These are phyloP conservation scores for Cucurbitaria berberidis DNA, from an alignment of 2,329 filamentous ascomycete species.

Conservation along the genomic window DNA sequence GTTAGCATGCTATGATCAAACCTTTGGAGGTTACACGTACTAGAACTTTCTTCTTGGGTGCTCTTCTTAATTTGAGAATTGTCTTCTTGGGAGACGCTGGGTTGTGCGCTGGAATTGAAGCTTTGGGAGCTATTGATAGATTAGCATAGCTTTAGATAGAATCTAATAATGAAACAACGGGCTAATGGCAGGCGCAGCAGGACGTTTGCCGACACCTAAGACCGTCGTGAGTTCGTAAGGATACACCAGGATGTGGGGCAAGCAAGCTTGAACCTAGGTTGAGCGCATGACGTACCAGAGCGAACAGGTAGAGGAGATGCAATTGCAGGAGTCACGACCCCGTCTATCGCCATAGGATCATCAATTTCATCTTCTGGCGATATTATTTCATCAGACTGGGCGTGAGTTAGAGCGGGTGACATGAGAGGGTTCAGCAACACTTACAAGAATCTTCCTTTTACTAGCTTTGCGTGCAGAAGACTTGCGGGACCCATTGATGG, in stretches of 20 bases:
- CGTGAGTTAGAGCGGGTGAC: slow-evolving; percentile 4
- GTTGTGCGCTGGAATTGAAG: slow-evolving; percentile 8
- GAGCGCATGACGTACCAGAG: slow-evolving; percentile 31
- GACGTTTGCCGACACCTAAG: neutral
- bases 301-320: slow-evolving; percentile 31
- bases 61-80: slow-evolving; percentile 29
- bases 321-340: slow-evolving; percentile 16
- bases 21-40: slow-evolving; percentile 19
- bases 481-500: slow-evolving; percentile 32
- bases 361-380: slow-evolving; percentile 40
- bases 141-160: slow-evolving; percentile 1
- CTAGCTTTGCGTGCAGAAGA: slow-evolving; percentile 32
- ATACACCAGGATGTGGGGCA: slow-evolving; percentile 1
- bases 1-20: slow-evolving; percentile 12
- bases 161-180: neutral
- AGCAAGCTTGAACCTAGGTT: slow-evolving; percentile 7
- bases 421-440: slow-evolving; percentile 6
- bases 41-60: slow-evolving; percentile 30
- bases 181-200: neutral
- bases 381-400: slow-evolving; percentile 37
- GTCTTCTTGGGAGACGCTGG: slow-evolving; percentile 29
- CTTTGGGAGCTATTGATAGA: slow-evolving; percentile 18
- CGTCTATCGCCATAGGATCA: slow-evolving; percentile 29
- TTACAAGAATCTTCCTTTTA: slow-evolving; percentile 39
- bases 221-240: neutral